phyloP scores from a whole-genome alignment of 306 rosid genomes.

The Inga leiocalycina region DNA sequence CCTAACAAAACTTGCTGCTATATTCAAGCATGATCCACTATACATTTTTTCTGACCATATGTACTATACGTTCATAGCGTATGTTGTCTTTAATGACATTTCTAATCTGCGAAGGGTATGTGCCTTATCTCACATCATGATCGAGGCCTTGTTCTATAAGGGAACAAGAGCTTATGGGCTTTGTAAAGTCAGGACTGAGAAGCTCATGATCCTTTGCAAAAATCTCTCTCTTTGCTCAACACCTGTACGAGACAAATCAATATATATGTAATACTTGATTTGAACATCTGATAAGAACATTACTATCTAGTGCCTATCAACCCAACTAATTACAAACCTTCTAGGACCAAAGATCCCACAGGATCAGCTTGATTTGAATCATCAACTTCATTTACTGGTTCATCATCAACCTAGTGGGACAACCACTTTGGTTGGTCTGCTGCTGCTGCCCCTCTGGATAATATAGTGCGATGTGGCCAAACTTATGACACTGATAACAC shows the following conservation, averaged over 20 bases:
- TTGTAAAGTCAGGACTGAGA: slow-evolving; percentile 35
- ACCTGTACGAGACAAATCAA: slow-evolving; percentile 80
- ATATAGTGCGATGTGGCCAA: no score
- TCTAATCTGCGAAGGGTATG: not conserved
- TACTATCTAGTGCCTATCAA: slow-evolving; percentile 52
- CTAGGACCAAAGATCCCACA: slow-evolving; percentile 69
- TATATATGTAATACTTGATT: slow-evolving; percentile 48
- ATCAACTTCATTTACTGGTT: slow-evolving; percentile 44
- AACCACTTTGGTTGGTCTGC: no score
- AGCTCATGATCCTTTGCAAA: slow-evolving; percentile 62
- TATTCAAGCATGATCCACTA: not conserved
- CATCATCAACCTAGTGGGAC: not conserved
- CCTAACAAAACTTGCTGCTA: not conserved
- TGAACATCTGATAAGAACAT: slow-evolving; percentile 57
- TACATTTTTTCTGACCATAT: no score
- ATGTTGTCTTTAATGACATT: not conserved
- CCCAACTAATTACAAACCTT: slow-evolving; percentile 91
- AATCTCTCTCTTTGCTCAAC: slow-evolving; percentile 65
- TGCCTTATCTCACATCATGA: slow-evolving; percentile 5
- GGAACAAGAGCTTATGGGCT: slow-evolving; percentile 10
- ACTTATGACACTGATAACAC: no score
- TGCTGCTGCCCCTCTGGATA: no score
- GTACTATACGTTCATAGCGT: no score
- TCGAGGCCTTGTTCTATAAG: not conserved
- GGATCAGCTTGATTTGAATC: slow-evolving; percentile 55